Conservation (phyloP, 2,329 filamentous ascomycete species). For the Furcasterigmium sp. region DNA sequence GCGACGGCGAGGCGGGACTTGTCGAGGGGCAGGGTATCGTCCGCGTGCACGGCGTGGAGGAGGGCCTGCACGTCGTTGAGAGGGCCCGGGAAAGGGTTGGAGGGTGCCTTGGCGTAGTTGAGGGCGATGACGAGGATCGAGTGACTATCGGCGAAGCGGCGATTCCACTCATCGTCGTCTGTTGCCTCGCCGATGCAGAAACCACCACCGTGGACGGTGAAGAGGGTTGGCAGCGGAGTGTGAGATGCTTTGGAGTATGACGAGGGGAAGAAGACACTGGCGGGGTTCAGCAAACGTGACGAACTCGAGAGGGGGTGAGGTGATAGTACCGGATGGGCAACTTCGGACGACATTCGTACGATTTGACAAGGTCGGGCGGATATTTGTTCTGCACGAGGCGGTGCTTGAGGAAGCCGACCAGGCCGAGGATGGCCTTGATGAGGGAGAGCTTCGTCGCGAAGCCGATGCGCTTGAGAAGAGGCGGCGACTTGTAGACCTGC, state of each 20-base stretch:
- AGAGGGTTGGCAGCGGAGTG: slow-evolving; percentile 31
- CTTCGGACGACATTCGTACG: slow-evolving; percentile 9
- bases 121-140: slow-evolving; percentile 39
- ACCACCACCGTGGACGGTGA: slow-evolving; percentile 48
- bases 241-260: slow-evolving; percentile 22
- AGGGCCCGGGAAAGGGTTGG: slow-evolving; percentile 34
- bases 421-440: slow-evolving; percentile 8
- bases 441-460: slow-evolving; percentile 9
- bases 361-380: slow-evolving; percentile 12
- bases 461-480: slow-evolving; percentile 8
- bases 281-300: background rate
- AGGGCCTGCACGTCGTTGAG: slow-evolving; percentile 40
- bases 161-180: slow-evolving; percentile 42
- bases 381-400: slow-evolving; percentile 5
- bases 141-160: slow-evolving; percentile 31
- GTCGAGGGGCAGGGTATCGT: slow-evolving; percentile 41
- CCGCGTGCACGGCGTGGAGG: slow-evolving; percentile 32
- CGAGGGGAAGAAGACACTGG: slow-evolving; percentile 33
- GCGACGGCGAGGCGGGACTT: slow-evolving; percentile 30
- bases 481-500: background rate
- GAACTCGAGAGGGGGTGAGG: background rate
- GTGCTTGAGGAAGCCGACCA: slow-evolving; percentile 7
- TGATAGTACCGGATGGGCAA: slow-evolving; percentile 10
- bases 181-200: slow-evolving; percentile 36
- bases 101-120: slow-evolving; percentile 43